Percentiles rank a stretch among this genome's conserved stretches.
Evolutionary conservation across 257 asterid species (phyloP).

Genomic region (Nicotiana noctiflora): DNA sequence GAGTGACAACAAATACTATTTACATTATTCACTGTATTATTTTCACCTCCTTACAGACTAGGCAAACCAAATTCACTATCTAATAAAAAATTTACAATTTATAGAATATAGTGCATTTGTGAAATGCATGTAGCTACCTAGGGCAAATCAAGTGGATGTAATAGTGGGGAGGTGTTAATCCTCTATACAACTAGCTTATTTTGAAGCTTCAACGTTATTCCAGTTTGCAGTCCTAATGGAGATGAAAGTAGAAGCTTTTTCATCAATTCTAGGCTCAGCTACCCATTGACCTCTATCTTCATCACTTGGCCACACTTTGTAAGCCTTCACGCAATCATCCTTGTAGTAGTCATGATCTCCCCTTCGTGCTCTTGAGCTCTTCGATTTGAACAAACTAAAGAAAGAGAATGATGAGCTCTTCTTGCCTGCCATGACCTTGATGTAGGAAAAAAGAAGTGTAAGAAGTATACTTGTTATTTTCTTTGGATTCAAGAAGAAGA

Average conservation of each 20-base stretch:
- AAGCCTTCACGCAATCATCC: constrained; percentile 32
- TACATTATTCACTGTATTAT: constrained; percentile 18
- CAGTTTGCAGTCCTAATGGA: constrained; percentile 31
- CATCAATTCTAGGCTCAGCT: constrained; percentile 55
- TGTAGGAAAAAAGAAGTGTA: not conserved
- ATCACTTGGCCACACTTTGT: constrained; percentile 44
- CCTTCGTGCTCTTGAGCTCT: constrained; percentile 12
- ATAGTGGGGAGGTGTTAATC: not conserved
- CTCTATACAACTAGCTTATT: not conserved
- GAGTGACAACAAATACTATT: not conserved
- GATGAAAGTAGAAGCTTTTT: constrained; percentile 46
- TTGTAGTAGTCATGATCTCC: constrained; percentile 18
- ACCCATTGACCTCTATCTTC: constrained; percentile 57
- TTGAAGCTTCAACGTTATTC: constrained; percentile 18
- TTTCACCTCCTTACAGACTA: constrained; percentile 4
- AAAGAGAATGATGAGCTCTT: not conserved
- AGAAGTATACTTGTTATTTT: not conserved
- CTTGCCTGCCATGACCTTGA: not conserved
- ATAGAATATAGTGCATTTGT: not conserved
- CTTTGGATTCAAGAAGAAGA: not conserved
- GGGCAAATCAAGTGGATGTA: too few relatives aligned
- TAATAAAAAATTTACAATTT: not conserved
- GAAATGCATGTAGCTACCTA: too few relatives aligned
- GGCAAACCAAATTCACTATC: not conserved
- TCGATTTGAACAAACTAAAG: constrained; percentile 24